These are phyloP conservation scores for Penicillium nordicum DNA, from an alignment of 2,329 filamentous ascomycete species.

Conservation along the genomic window DNA sequence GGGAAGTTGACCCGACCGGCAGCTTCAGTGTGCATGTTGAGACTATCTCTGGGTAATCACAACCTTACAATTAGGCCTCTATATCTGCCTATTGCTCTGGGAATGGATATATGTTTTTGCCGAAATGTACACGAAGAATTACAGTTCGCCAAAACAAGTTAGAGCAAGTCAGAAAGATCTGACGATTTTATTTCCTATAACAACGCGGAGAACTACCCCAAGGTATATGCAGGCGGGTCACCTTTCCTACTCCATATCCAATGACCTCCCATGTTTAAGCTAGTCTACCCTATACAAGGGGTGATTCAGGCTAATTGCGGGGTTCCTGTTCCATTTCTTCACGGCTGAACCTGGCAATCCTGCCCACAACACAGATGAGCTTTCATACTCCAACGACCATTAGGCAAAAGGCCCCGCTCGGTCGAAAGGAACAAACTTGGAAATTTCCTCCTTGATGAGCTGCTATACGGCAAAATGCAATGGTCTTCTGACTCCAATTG, in stretches of 20 bases:
- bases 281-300: background rate
- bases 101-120: background rate
- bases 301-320: constrained; percentile 16
- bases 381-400: background rate
- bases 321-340: background rate
- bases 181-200: constrained; percentile 1
- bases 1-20: background rate
- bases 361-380: background rate
- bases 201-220: background rate
- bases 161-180: background rate
- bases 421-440: constrained; percentile 3
- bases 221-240: background rate
- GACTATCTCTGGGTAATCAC: no score
- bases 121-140: background rate
- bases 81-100: background rate
- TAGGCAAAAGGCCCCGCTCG: constrained; percentile 10
- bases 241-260: background rate
- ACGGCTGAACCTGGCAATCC: constrained; percentile 9
- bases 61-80: background rate
- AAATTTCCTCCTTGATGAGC: background rate
- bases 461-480: constrained; percentile 1
- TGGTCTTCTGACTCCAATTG: background rate
- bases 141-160: background rate
- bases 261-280: background rate
- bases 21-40: background rate